Percentiles rank a stretch among this genome's conserved stretches.
Evolutionary conservation across 1,284 basidiomycete genomes (phyloP).

Genomic region (Testicularia cyperi): DNA sequence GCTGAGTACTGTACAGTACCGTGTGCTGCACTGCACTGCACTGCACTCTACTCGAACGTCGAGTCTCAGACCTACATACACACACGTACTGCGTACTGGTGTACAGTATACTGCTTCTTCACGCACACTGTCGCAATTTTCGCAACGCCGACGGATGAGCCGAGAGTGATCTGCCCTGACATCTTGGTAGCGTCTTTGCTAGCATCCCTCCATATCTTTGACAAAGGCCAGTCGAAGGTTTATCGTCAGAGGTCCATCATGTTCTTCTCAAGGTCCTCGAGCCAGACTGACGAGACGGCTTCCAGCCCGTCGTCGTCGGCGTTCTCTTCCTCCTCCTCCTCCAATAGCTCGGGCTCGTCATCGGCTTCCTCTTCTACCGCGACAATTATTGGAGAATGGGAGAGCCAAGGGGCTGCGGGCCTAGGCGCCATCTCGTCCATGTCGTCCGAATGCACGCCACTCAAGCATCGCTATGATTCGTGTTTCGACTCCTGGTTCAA

Average conservation of each 20-base stretch:
- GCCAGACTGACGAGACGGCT: not conserved
- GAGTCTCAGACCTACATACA: too few relatives aligned
- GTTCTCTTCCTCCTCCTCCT: not conserved
- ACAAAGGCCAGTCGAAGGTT: not conserved
- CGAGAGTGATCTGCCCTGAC: too few relatives aligned
- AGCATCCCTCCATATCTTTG: not conserved
- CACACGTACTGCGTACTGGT: too few relatives aligned
- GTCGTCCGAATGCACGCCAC: slow-evolving; percentile 77
- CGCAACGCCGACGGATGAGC: too few relatives aligned
- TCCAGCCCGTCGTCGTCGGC: slow-evolving; percentile 3
- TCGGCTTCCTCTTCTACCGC: not conserved
- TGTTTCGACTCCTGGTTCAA: slow-evolving; percentile 98
- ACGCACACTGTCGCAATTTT: too few relatives aligned
- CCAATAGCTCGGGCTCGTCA: not conserved
- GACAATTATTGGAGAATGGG: slow-evolving; percentile 3
- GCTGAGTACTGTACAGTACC: too few relatives aligned
- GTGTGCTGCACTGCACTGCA: too few relatives aligned
- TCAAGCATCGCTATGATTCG: slow-evolving; percentile 84
- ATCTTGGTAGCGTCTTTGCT: too few relatives aligned
- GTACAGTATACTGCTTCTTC: too few relatives aligned
- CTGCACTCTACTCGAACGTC: too few relatives aligned
- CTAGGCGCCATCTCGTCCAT: slow-evolving; percentile 62
- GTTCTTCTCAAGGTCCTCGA: slow-evolving; percentile 10
- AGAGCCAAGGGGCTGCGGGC: slow-evolving; percentile 22
- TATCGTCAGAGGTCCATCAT: slow-evolving; percentile 1